Conservation (phyloP, 2,329 filamentous ascomycete species). For the Colletotrichum tanaceti region DNA sequence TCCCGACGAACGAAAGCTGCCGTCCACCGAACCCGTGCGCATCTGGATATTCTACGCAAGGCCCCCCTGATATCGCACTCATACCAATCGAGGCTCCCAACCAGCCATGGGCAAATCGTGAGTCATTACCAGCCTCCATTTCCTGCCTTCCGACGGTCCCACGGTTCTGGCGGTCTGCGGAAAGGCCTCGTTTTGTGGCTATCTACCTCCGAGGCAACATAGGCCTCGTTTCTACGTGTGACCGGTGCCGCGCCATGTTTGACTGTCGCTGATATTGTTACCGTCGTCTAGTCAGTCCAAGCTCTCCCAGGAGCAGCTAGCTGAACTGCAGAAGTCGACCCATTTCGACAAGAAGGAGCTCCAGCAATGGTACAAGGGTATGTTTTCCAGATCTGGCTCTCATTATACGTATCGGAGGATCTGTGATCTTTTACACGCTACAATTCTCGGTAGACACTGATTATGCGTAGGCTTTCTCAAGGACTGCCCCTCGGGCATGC, state of each 20-base stretch:
- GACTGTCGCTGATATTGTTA: constrained; percentile 42
- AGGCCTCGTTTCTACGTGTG: not conserved
- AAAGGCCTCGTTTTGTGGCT: not conserved
- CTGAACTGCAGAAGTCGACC: constrained; percentile 94
- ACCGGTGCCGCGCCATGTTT: not conserved
- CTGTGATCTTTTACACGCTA: not conserved
- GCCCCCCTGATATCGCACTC: not conserved
- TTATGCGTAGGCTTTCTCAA: constrained; percentile 86
- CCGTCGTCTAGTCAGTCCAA: constrained; percentile 83
- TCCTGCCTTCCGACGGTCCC: not conserved
- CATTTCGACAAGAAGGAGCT: constrained; percentile 99
- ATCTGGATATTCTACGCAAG: not conserved
- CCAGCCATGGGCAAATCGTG: constrained; percentile 62
- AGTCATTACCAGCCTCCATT: constrained; percentile 39
- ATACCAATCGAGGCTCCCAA: constrained; percentile 8
- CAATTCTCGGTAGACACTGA: not conserved
- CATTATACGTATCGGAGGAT: not conserved
- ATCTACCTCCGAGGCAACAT: not conserved
- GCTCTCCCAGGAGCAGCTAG: constrained; percentile 94
- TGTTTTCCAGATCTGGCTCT: constrained; percentile 45
- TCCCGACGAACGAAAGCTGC: constrained; percentile 22
- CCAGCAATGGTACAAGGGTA: constrained; percentile 99
- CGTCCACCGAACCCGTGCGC: constrained; percentile 10
- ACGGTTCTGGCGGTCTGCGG: not conserved
- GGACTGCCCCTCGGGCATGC: constrained; percentile 95